These are phyloP conservation scores for Punctularia strigosozonata DNA, from an alignment of 768 basidiomycete genomes.

Conservation along the genomic window DNA sequence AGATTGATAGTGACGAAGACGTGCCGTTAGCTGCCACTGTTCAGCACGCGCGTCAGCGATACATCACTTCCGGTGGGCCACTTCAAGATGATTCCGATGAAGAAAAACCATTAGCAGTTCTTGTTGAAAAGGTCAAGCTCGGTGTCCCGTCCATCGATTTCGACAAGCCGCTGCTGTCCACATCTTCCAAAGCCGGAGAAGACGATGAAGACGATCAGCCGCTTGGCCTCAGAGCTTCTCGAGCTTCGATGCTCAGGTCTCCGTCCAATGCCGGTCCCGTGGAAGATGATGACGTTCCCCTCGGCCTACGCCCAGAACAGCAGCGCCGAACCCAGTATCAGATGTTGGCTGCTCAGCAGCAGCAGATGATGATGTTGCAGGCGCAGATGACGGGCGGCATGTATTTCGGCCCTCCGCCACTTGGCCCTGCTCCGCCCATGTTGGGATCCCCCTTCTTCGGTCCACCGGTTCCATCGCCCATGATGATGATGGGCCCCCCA, in stretches of 20 bases:
- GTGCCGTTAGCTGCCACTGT: conserved; percentile 59
- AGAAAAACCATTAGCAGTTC: conserved; percentile 55
- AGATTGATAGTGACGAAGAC: conserved; percentile 58
- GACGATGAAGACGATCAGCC: conserved; percentile 67
- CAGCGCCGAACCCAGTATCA: conserved; percentile 54
- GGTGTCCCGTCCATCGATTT: conserved; percentile 32
- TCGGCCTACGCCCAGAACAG: conserved; percentile 70
- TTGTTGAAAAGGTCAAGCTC: conserved; percentile 37
- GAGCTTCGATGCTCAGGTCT: conserved; percentile 35
- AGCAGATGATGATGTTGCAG: conserved; percentile 62
- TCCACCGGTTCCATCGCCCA: conserved; percentile 32
- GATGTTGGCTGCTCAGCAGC: conserved; percentile 31
- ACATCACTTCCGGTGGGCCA: conserved; percentile 17
- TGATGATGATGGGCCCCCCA: conserved; percentile 28
- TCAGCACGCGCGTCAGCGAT: conserved; percentile 40
- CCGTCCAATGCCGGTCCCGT: conserved; percentile 18
- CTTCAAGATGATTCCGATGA: conserved; percentile 48
- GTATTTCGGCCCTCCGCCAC: conserved; percentile 46
- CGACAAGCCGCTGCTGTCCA: conserved; percentile 17
- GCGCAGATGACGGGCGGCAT: conserved; percentile 65
- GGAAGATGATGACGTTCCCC: conserved; percentile 60
- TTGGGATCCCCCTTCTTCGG: conserved; percentile 14
- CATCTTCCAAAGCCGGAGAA: conserved; percentile 24
- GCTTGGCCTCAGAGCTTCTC: conserved; percentile 58
- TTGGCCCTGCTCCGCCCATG: conserved; percentile 13